Percentiles rank a stretch among this genome's conserved stretches.
These are phyloP conservation scores for Eimeria tenella DNA, from an alignment of 169 alveolate species.

Conservation along the genomic window DNA sequence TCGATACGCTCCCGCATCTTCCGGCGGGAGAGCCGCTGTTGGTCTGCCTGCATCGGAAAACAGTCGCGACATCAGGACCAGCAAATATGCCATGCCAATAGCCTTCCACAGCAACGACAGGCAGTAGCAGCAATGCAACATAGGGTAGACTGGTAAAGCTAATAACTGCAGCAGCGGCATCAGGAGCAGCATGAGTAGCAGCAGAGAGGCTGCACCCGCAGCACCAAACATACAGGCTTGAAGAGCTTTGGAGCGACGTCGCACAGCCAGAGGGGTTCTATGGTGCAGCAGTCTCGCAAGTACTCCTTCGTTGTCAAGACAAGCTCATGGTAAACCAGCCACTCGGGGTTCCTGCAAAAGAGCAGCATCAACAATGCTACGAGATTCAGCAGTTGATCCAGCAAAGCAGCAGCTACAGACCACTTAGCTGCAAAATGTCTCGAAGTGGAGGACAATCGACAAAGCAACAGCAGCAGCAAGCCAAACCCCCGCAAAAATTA, in stretches of 20 bases:
- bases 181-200: slow-evolving; percentile 18
- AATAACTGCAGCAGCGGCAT: slow-evolving; percentile 6
- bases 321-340: slow-evolving; percentile 98
- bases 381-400: background rate
- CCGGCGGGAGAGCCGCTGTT: slow-evolving; percentile 91
- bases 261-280: slow-evolving; percentile 98
- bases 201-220: background rate
- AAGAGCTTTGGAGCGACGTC: slow-evolving; percentile 99
- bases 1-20: slow-evolving; percentile 96
- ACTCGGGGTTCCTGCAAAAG: slow-evolving; percentile 95
- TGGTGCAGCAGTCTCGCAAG: slow-evolving; percentile 97
- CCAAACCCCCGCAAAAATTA: background rate
- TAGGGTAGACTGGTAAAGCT: background rate
- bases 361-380: background rate
- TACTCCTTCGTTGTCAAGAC: slow-evolving; percentile 99
- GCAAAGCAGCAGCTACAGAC: background rate
- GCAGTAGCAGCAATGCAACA: background rate
- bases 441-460: background rate
- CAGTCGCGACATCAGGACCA: background rate
- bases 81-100: background rate
- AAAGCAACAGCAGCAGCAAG: background rate
- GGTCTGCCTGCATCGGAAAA: slow-evolving; percentile 87
- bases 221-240: slow-evolving; percentile 83
- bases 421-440: background rate
- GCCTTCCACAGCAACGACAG: background rate